A percentile compares a stretch with the other conserved stretches of the same genome.
These are phyloP conservation scores for Ramalina peruviana DNA, from an alignment of 495 filamentous ascomycete species.

Conservation along the genomic window DNA sequence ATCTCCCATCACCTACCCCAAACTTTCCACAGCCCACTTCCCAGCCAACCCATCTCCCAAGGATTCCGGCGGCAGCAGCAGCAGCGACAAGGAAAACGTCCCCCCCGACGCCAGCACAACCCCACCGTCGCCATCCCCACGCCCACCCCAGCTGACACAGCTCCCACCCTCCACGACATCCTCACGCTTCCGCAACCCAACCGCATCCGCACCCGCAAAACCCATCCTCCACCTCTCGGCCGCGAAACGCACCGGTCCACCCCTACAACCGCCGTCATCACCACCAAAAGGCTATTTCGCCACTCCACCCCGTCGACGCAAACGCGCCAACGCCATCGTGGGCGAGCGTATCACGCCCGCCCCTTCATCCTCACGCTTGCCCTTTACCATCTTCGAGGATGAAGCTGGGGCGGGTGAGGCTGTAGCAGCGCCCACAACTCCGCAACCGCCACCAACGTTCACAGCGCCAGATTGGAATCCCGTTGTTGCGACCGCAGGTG, in stretches of 20 bases:
- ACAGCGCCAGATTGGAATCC: neutral
- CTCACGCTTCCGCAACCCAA: neutral
- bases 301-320: slow-evolving; percentile 2
- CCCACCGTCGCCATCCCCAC: neutral
- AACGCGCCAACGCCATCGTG: neutral
- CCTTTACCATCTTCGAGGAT: slow-evolving; percentile 9
- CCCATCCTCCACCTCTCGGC: neutral
- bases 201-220: neutral
- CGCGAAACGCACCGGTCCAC: neutral
- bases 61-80: neutral
- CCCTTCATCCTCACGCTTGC: neutral
- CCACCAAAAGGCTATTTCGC: slow-evolving; percentile 2
- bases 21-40: neutral
- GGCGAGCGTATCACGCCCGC: neutral
- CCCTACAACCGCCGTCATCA: too few species aligned
- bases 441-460: neutral
- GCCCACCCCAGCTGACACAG: neutral
- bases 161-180: neutral
- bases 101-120: neutral
- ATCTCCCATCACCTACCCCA: neutral
- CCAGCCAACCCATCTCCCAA: neutral
- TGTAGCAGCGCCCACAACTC: neutral
- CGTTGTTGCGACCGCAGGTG: too few species aligned
- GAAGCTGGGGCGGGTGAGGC: neutral
- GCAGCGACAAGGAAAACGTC: slow-evolving; percentile 11